Conservation (phyloP, 352 stramenopile species). For the Phytophthora sp. region DNA sequence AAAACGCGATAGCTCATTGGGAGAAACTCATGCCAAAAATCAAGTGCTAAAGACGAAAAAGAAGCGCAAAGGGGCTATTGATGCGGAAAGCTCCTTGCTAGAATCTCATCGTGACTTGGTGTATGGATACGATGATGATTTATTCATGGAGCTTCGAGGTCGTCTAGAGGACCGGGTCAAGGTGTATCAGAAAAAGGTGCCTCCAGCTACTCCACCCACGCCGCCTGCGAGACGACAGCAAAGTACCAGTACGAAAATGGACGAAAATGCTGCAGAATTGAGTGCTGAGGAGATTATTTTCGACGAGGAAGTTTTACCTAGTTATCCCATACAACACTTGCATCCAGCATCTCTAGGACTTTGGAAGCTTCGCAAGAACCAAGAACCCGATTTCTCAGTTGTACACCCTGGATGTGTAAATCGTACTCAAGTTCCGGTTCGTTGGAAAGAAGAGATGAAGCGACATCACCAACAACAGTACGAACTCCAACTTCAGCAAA, state of each 20-base stretch:
- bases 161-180: constrained; percentile 49
- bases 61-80: constrained; percentile 33
- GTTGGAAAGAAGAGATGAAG: constrained; percentile 55
- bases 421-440: constrained; percentile 31
- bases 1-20: constrained; percentile 39
- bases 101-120: constrained; percentile 66
- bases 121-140: constrained; percentile 78
- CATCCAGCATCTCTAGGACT: constrained; percentile 69
- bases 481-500: constrained; percentile 37
- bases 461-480: constrained; percentile 37
- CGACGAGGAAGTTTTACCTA: constrained; percentile 45
- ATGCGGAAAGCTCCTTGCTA: constrained; percentile 32
- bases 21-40: constrained; percentile 30
- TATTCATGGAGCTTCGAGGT: constrained; percentile 60
- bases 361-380: constrained; percentile 69
- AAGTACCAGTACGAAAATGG: constrained; percentile 8
- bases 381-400: constrained; percentile 43
- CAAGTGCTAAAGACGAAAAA: constrained; percentile 33
- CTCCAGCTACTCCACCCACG: constrained; percentile 17
- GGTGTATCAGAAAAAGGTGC: constrained; percentile 11
- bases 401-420: constrained; percentile 55
- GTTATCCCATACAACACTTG: constrained; percentile 39
- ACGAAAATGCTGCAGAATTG: constrained; percentile 22
- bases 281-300: constrained; percentile 31
- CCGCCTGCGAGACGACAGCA: constrained; percentile 30